Evolutionary conservation across 495 filamentous ascomycete genomes (phyloP), one percentile per base, ranked within the genome.

Genomic region (Xylona heveae): DNA sequence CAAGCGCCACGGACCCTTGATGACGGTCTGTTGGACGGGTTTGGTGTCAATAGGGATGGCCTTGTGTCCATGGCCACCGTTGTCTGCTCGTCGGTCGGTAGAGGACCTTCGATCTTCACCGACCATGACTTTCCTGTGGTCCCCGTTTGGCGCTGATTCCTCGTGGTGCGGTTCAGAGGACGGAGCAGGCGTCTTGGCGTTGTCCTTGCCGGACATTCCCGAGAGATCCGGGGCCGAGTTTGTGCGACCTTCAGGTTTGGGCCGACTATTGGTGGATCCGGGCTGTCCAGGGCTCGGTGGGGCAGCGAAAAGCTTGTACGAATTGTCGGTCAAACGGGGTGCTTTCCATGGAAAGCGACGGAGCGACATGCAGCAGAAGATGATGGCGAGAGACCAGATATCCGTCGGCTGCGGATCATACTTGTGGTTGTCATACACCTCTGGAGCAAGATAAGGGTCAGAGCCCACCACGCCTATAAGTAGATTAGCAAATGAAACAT

Each of bases 361-460:
- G 20, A 99, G 65, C 15, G 81, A 84, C 88, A 99, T 99, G 59
- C 88, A 99, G 50, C 88, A 94, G 55, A 88, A 95, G 35, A 97
- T 94, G 46, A 97, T 95, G 16, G 88, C 88, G 24, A 97, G 61
- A 14, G 88, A 97, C 88, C 88, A 97, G 39, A 97, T 76, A 61
- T 97, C 88, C 7, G 82, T 76, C 10, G 81, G 80, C 41, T 80
- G 78, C 3, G 88, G 85, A 43, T 97, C 84, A 52, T 97, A 97
- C 47, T 82, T 88, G 41, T 76, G 66, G 45, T 84, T 73, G 36
- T 93, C 82, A 48, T 93, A 97, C 4, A 97, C 88, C 53, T 97
- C 88, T 2, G 88, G 88, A 0, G 88, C 88, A 17, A 97, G 67
- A 50, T 97, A 97, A 4, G 88, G 88, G 55, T 97, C 88, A 5